These are phyloP conservation scores for Spinacia oleracea DNA, from an alignment of 179 eudicot species.

Conservation along the genomic window DNA sequence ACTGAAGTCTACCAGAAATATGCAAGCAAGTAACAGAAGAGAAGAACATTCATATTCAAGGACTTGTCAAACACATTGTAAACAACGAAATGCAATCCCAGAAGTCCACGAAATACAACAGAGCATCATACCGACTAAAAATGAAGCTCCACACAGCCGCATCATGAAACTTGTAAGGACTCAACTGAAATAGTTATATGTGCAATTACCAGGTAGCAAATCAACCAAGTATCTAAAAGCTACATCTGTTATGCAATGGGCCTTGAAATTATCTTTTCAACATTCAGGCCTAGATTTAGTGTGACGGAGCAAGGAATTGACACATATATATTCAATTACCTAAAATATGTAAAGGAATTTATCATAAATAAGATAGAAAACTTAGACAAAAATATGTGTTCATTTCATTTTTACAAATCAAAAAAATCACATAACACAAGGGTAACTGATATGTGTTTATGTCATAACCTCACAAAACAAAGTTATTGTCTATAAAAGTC, in stretches of 20 bases:
- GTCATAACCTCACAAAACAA: neutral
- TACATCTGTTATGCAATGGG: neutral
- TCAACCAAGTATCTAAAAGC: no score
- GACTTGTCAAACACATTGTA: neutral
- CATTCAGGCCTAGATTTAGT: no score
- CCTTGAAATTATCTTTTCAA: neutral
- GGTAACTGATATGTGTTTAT: no score
- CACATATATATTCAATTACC: neutral
- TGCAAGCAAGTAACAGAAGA: neutral
- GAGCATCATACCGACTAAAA: neutral
- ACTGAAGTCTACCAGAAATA: neutral
- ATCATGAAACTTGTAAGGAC: no score
- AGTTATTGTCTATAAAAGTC: neutral
- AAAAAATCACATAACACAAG: no score
- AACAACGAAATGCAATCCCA: conserved; percentile 5
- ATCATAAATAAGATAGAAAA: neutral
- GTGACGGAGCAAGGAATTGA: neutral
- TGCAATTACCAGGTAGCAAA: neutral
- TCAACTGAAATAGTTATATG: no score
- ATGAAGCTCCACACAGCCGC: neutral
- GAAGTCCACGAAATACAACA: neutral
- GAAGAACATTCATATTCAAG: neutral
- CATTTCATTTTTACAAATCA: no score
- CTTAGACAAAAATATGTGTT: no score
- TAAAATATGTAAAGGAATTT: neutral